Evolutionary conservation across 345 rosid species (phyloP).

Genomic region (Xanthoceras sorbifolium): DNA sequence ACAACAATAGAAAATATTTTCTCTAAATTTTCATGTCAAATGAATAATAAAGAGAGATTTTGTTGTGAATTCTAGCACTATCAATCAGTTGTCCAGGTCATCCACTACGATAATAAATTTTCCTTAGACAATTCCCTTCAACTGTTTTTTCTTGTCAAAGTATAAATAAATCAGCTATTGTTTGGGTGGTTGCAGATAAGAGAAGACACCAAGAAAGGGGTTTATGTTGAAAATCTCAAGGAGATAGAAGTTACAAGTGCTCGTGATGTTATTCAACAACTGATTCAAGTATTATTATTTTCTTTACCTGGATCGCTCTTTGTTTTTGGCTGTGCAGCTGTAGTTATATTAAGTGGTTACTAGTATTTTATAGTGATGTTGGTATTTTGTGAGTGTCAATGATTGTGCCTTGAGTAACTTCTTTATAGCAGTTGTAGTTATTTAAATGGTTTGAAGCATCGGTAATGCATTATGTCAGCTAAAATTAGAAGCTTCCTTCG

Average conservation of each 20-base stretch:
- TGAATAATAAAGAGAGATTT: no score
- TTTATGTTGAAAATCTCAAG: conserved; percentile 90
- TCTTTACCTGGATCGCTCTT: neutral
- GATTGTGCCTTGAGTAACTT: neutral
- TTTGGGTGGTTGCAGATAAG: conserved; percentile 55
- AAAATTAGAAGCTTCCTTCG: neutral
- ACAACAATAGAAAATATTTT: neutral
- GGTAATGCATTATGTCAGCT: neutral
- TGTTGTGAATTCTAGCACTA: neutral
- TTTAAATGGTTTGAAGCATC: neutral
- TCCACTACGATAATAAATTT: neutral
- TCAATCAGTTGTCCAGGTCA: neutral
- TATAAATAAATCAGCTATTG: neutral
- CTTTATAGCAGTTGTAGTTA: neutral
- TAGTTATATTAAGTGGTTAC: neutral
- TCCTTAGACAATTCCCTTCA: neutral
- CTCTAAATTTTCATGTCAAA: neutral
- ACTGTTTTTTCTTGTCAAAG: neutral
- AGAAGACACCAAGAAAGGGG: conserved; percentile 92
- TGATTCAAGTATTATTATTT: conserved; percentile 59
- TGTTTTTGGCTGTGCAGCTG: neutral
- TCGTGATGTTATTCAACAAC: conserved; percentile 87
- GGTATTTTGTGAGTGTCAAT: neutral
- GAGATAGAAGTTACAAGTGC: conserved; percentile 91
- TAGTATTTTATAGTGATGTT: neutral